These are phyloP conservation scores for Jaapia argillacea DNA, from an alignment of 768 basidiomycete genomes.

Conservation along the genomic window DNA sequence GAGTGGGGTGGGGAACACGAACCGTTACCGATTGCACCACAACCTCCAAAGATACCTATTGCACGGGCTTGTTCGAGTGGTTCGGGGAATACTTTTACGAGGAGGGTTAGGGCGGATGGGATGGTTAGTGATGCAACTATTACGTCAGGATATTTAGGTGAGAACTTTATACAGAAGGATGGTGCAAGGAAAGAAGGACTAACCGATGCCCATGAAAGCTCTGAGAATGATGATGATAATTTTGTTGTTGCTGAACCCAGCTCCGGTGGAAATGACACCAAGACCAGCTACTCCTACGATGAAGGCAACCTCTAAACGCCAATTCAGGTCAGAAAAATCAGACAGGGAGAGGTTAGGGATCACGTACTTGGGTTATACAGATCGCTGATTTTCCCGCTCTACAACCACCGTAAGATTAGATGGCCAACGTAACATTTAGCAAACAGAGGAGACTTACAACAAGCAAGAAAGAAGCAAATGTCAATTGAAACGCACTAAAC, in stretches of 20 bases:
- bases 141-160: neutral
- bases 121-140: constrained; percentile 37
- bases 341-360: neutral
- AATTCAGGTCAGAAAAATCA: neutral
- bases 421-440: too few species aligned
- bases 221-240: constrained; percentile 40
- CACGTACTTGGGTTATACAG: constrained; percentile 29
- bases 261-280: constrained; percentile 31
- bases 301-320: constrained; percentile 29
- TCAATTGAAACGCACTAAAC: constrained; percentile 29
- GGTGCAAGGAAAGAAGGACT: constrained; percentile 7
- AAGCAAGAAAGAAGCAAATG: constrained; percentile 33
- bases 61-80: constrained; percentile 36
- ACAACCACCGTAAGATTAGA: too few species aligned
- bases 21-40: constrained; percentile 37
- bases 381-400: constrained; percentile 30
- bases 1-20: constrained; percentile 2
- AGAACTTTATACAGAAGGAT: neutral
- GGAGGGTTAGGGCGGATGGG: constrained; percentile 38
- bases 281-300: constrained; percentile 28
- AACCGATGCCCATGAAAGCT: constrained; percentile 39
- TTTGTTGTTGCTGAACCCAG: constrained; percentile 36
- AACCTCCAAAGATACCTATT: constrained; percentile 34
- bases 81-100: constrained; percentile 40
- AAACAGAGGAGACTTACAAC: constrained; percentile 14